A percentile compares a stretch with the other conserved stretches of the same genome.
Evolutionary conservation across 495 filamentous ascomycete genomes (phyloP).

Genomic region (Aspergillus heteromorphus): DNA sequence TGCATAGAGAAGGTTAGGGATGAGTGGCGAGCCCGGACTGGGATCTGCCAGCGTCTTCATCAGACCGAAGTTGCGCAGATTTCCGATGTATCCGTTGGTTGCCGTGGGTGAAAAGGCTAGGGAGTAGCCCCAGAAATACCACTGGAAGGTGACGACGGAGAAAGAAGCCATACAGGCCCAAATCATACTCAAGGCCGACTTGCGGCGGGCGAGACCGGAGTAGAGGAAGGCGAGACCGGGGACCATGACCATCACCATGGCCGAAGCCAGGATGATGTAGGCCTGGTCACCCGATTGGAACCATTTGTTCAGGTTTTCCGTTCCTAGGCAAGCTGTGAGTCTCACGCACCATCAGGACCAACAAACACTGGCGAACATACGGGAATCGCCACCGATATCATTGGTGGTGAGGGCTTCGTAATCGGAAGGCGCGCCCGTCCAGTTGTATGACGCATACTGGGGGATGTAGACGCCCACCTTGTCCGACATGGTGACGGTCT

Average conservation of each 20-base stretch:
- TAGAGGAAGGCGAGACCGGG: constrained; percentile 68
- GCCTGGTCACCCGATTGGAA: constrained; percentile 66
- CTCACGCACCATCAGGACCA: background rate
- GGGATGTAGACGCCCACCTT: constrained; percentile 28
- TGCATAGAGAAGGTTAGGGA: constrained; percentile 58
- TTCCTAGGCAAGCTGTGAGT: constrained; percentile 35
- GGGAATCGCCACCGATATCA: constrained; percentile 71
- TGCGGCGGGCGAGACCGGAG: constrained; percentile 59
- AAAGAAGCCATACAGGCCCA: constrained; percentile 64
- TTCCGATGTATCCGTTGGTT: constrained; percentile 63
- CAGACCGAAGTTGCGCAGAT: constrained; percentile 59
- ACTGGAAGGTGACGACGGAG: constrained; percentile 65
- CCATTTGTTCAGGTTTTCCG: constrained; percentile 87
- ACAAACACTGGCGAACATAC: constrained; percentile 40
- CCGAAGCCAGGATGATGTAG: constrained; percentile 86
- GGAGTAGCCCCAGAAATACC: constrained; percentile 73
- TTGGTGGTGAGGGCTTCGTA: constrained; percentile 68
- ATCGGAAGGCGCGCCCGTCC: constrained; percentile 66
- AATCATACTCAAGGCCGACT: constrained; percentile 64
- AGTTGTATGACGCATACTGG: constrained; percentile 65
- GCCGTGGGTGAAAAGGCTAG: constrained; percentile 61
- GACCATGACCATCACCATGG: constrained; percentile 93
- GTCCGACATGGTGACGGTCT: constrained; percentile 7
- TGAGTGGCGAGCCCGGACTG: constrained; percentile 57
- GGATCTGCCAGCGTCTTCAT: constrained; percentile 59